Evolutionary conservation across 1,284 basidiomycete genomes (phyloP), one percentile per base, ranked within the genome.

Genomic region (Marasmius oreades): DNA sequence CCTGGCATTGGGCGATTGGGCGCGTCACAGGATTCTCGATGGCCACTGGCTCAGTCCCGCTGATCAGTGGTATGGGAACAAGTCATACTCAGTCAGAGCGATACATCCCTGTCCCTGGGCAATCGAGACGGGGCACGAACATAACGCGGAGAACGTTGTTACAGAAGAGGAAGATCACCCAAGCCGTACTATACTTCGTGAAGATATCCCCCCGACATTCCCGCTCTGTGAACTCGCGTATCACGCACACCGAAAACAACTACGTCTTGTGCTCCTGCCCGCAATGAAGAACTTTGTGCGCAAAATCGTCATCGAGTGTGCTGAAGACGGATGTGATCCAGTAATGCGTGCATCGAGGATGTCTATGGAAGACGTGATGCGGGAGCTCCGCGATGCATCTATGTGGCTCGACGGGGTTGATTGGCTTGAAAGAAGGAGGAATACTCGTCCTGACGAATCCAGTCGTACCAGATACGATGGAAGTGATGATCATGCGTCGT

Each of bases 41-140:
- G 88, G 88, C 1, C 78, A 82, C 60, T 90, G 88, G 88, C 71
- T 84, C 55, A 84, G 78, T 51, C 88, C 88, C 5, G 84, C 82
- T 1, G 88, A 90, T 66, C 75, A 81, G 47, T 89, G 78, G 78
- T 85, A 82, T 52, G 67, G 70, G 10, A 66, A 76, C 55, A 64
- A 68, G 1, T 70, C 77, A 54, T 74, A 74, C 16, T 77, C 74
- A 12, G 73, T 82, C 7, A 73, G 69, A 3, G 84, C 87, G 0
- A 66, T 77, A 2, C 87, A 90, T 63, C 88, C 87, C 0, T 85
- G 83, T 61, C 81, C 86, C 0, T 90, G 86, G 86, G 77, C 80
- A 4, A 60, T 67, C 26, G 73, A 74, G 36, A 53, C 52, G 33
- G 59, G 59, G 7, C 65, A 63, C 2, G 66, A 69, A 28, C 47